Conservation (phyloP, 1,284 basidiomycete species). For the Ustilago crameri region DNA sequence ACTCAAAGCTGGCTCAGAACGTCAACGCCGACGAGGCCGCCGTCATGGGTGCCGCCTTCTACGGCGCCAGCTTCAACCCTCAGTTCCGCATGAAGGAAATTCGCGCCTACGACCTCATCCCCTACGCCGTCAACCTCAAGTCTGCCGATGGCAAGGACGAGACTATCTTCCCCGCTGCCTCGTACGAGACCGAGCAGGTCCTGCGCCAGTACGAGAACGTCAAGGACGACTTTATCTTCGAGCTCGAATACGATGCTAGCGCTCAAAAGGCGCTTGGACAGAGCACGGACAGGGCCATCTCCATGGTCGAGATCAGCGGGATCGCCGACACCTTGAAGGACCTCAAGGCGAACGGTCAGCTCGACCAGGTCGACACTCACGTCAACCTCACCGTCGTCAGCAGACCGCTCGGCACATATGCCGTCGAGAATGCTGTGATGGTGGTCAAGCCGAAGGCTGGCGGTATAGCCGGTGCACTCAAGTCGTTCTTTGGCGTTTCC, state of each 20-base stretch:
- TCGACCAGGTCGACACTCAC: slow-evolving; percentile 57
- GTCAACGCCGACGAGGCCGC: slow-evolving; percentile 98
- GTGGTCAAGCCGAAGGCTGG: slow-evolving; percentile 60
- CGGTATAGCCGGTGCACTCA: slow-evolving; percentile 59
- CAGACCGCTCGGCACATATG: slow-evolving; percentile 58
- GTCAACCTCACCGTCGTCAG: slow-evolving; percentile 61
- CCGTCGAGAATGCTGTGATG: slow-evolving; percentile 53
- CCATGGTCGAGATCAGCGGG: slow-evolving; percentile 52
- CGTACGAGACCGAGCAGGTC: slow-evolving; percentile 40
- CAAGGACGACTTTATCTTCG: slow-evolving; percentile 57
- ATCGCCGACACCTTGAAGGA: slow-evolving; percentile 53
- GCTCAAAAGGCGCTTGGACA: slow-evolving; percentile 36
- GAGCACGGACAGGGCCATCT: slow-evolving; percentile 34
- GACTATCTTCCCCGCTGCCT: slow-evolving; percentile 54
- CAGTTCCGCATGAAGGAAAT: slow-evolving; percentile 97
- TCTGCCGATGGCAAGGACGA: slow-evolving; percentile 49
- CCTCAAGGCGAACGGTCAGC: slow-evolving; percentile 52
- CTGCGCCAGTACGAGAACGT: slow-evolving; percentile 47
- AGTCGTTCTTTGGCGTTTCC: slow-evolving; percentile 59
- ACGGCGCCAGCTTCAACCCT: slow-evolving; percentile 86
- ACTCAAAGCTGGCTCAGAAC: slow-evolving; percentile 73
- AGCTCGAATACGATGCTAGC: slow-evolving; percentile 51
- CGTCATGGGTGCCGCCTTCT: slow-evolving; percentile 88
- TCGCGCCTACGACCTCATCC: slow-evolving; percentile 76
- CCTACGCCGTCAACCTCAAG: slow-evolving; percentile 58